Conservation (phyloP, 805 yeast species). For the Ogataea angusta region DNA sequence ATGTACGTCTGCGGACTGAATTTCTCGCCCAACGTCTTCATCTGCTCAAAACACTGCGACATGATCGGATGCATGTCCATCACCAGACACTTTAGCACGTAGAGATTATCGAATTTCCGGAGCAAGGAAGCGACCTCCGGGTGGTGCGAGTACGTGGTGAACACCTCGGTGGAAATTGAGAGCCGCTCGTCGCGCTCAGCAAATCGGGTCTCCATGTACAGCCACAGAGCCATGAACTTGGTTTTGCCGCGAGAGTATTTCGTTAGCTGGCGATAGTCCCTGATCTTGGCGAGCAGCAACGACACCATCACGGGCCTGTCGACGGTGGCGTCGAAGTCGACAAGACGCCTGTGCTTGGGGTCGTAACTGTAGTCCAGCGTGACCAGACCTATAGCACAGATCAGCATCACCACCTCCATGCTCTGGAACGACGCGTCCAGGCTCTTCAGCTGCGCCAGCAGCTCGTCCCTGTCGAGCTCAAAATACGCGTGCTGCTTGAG, state of each 20-base stretch:
- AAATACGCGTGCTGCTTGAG: constrained; percentile 1
- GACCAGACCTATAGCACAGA: constrained; percentile 11
- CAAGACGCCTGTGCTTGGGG: neutral
- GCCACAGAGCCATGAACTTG: constrained; percentile 18
- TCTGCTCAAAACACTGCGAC: neutral
- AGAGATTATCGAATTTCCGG: constrained; percentile 11
- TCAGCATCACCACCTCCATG: constrained; percentile 18
- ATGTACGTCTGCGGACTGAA: neutral
- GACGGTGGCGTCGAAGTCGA: constrained; percentile 1
- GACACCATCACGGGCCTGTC: constrained; percentile 3
- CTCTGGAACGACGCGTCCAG: constrained; percentile 12
- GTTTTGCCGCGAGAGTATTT: constrained; percentile 13
- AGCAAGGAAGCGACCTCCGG: constrained; percentile 5
- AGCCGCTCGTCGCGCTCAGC: constrained; percentile 5
- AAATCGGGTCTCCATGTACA: constrained; percentile 11
- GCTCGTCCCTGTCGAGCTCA: constrained; percentile 5
- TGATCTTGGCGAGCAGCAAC: constrained; percentile 6
- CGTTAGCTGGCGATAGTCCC: constrained; percentile 4
- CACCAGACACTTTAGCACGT: constrained; percentile 17
- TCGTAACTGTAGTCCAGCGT: constrained; percentile 9
- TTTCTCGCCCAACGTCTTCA: neutral
- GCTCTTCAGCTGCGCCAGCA: constrained; percentile 1
- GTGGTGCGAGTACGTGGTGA: constrained; percentile 3
- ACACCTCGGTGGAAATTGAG: constrained; percentile 12
- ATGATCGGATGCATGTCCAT: constrained; percentile 12